Percentiles rank a stretch among this genome's conserved stretches.
phyloP scores from a whole-genome alignment of 2,329 filamentous ascomycete species.

The Cercospora nicotianae region DNA sequence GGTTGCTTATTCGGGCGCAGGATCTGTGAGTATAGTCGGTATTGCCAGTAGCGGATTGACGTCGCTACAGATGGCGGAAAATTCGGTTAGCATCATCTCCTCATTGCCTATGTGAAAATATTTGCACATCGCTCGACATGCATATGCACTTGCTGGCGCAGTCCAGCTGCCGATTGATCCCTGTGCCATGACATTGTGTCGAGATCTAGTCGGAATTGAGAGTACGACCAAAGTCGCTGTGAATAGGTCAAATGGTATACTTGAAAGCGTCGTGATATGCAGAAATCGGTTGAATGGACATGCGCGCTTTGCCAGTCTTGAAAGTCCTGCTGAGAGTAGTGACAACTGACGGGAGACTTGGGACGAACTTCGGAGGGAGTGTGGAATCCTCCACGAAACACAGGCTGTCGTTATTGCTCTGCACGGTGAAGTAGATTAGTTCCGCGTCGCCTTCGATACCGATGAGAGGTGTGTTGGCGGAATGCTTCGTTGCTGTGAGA shows the following conservation, averaged over 20 bases:
- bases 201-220: constrained; percentile 22
- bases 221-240: constrained; percentile 26
- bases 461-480: neutral
- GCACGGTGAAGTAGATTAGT: constrained; percentile 31
- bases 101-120: neutral
- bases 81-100: constrained; percentile 2
- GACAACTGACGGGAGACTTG: constrained; percentile 1
- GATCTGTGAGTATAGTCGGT: constrained; percentile 22
- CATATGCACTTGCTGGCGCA: constrained; percentile 32
- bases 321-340: constrained; percentile 29
- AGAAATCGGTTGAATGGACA: constrained; percentile 29
- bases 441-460: constrained; percentile 24
- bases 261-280: constrained; percentile 23
- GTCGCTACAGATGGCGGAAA: constrained; percentile 28
- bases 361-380: constrained; percentile 7
- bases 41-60: constrained; percentile 28
- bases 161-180: constrained; percentile 11
- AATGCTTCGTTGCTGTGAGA: neutral
- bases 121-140: constrained; percentile 23
- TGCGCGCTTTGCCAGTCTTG: constrained; percentile 25
- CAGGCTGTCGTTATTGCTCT: constrained; percentile 10
- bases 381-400: neutral
- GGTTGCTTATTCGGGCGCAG: constrained; percentile 21
- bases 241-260: constrained; percentile 26
- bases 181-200: constrained; percentile 26